Evolutionary conservation across 176 grass and related monocot genomes (phyloP), one percentile per base, ranked within the genome.

Genomic region (Cymbopogon citratus): DNA sequence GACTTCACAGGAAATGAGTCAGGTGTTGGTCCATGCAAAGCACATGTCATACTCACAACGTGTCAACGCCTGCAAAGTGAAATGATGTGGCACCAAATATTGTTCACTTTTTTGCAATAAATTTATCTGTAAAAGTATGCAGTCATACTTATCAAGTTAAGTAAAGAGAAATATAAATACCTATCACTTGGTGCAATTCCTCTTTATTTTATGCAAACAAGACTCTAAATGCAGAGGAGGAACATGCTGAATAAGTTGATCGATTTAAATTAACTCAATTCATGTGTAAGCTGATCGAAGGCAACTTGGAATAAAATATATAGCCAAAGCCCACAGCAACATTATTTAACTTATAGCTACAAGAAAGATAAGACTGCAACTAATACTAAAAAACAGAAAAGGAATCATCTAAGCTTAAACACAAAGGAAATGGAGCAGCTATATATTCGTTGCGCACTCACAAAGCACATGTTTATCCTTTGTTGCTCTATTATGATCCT

Each of bases 361-460:
- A 84, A 46, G 25, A 25, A 62, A 73, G 66, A 88, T 68, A 74
- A 85, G 71, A 83, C 57, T 59, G 45, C 54, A 48, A 4, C 25
- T 8, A 81, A 81, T 80, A 76, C 45, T 81, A 68, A 52, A 82
- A 81, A 19, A 56, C 3, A 2, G 65, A 59, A 73, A 49, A 36
- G 34, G 60, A 73, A 33, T 78, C 73, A 79, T 86, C 54, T 87
- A 59, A 76, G 48, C 36, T 75, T 87, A 69, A 75, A 61, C 24
- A 21, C 36, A 68, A 74, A 81, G 69, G 21, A 59, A 74, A 75
- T 68, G 43, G 43, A 54, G 43, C 12, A 14, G 69, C 25, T 63
- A 67, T 49, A 81, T 76, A 87, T 81, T 87, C 78, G 61, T 61
- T 70, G 48, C 4, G n/a, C 71, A 87, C 78, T 76, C 35, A 81